Evolutionary conservation across 106 monocot species (phyloP).

Genomic region (Gastrodia elata): DNA sequence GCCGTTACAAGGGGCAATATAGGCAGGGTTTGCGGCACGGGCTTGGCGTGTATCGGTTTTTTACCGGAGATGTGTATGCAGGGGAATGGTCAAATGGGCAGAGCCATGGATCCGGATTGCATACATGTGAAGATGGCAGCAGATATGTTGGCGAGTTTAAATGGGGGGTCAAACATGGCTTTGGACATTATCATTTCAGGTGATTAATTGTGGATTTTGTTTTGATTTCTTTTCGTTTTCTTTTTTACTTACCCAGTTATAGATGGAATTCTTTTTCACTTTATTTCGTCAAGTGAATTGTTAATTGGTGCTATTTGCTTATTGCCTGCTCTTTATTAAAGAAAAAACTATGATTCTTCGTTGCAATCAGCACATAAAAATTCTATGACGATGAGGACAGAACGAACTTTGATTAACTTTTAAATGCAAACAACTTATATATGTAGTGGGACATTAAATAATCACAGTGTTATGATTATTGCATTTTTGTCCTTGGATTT

Average conservation of each 20-base stretch:
- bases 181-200: constrained; percentile 98
- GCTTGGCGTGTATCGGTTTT: constrained; percentile 80
- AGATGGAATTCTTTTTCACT: not conserved
- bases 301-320: not conserved
- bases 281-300: not conserved
- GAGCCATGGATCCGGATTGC: constrained; percentile 84
- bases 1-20: constrained; percentile 80
- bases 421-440: not conserved
- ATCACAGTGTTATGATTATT: too few relatives aligned
- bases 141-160: constrained; percentile 86
- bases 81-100: constrained; percentile 96
- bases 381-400: not conserved
- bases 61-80: constrained; percentile 80
- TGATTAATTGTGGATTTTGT: constrained; percentile 11
- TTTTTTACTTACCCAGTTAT: not conserved
- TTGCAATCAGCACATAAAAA: not conserved
- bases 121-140: constrained; percentile 92
- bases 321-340: not conserved
- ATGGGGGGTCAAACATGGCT: constrained; percentile 95
- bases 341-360: not conserved
- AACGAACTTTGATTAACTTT: not conserved
- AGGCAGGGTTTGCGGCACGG: constrained; percentile 77
- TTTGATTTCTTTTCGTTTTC: not conserved
- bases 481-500: too few relatives aligned
- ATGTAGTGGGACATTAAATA: too few relatives aligned